These are phyloP conservation scores for Phytophthora constricta DNA, from an alignment of 352 stramenopile species.

Conservation along the genomic window DNA sequence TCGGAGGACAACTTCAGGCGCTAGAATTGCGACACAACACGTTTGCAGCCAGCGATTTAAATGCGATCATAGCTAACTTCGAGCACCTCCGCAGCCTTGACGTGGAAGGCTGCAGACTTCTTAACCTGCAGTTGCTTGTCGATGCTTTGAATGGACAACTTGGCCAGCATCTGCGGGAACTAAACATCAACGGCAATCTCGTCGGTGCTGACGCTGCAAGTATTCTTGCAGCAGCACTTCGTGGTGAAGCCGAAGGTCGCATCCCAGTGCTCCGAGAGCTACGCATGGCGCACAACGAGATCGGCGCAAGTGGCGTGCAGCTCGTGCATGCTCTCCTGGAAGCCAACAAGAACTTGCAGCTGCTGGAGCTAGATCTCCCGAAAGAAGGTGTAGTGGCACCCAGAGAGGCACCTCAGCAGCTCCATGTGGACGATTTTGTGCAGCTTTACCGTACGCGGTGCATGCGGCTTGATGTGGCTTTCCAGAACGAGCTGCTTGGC, in stretches of 20 bases:
- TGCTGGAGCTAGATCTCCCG: conserved; percentile 41
- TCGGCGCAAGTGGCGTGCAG: conserved; percentile 40
- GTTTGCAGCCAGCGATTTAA: conserved; percentile 36
- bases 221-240: conserved; percentile 31
- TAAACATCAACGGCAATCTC: conserved; percentile 45
- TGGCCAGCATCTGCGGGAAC: conserved; percentile 29
- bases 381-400: conserved; percentile 20
- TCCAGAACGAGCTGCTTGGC: conserved; percentile 41
- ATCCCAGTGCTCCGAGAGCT: conserved; percentile 34
- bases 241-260: conserved; percentile 13
- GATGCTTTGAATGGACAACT: conserved; percentile 32
- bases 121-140: conserved; percentile 42
- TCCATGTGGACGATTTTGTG: conserved; percentile 41
- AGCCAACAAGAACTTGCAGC: conserved; percentile 35
- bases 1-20: conserved; percentile 28
- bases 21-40: conserved; percentile 39
- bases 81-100: conserved; percentile 33
- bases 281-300: conserved; percentile 35
- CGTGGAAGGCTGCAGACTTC: conserved; percentile 40
- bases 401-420: conserved; percentile 13
- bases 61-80: conserved; percentile 30
- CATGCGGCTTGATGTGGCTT: conserved; percentile 39
- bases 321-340: conserved; percentile 36
- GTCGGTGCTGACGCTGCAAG: conserved; percentile 35
- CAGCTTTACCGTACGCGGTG: conserved; percentile 42